Evolutionary conservation across 176 grass and related monocot species (phyloP), one percentile per base, ranked within the genome.

Genomic region (Calamus simplicifolius): DNA sequence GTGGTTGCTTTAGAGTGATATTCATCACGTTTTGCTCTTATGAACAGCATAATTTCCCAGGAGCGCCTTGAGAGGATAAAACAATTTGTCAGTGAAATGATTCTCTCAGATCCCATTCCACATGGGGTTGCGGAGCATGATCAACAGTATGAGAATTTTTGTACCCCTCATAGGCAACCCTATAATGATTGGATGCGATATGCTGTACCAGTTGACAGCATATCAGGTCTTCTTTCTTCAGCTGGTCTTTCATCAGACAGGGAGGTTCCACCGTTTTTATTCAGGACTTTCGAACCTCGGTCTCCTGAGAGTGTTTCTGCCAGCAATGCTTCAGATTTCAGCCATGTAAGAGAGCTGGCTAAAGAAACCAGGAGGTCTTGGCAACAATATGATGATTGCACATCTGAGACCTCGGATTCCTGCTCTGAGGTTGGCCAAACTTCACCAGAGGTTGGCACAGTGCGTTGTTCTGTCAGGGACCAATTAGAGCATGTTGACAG

Each of bases 21-120:
- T 43, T 48, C 25, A 43, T 62, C 27, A 23, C 16, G 43, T 6
- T 48, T 62, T 63, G 17, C 17, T 28, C 10, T 62, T 23, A 25
- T 55, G 48, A 59, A 66, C 77, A 97, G 93, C 66, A 92, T 97
- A 77, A 88, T 97, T 80, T 79, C 93, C 73, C 93, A 97, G 69
- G 93, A 97, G 73, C 82, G 93, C 63, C 93, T 97, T 63, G 87
- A 92, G 69, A 97, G 93, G 78, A 83, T 97, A 75, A 97, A 84
- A 50, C 84, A 88, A 38, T 88, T 78, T 63, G 79, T 85, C 56
- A 85, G 74, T 85, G 93, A 91, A 80, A 75, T 97, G 63, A 74
- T 72, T 66, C 65, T 91, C 26, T 64, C 75, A 56, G 81, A 85
- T 52, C 72, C 84, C 43, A 69, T 88, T 54, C 79, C 93, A 57